Conservation (phyloP, 768 basidiomycete genomes). For the Stropharia rugosoannulata region DNA sequence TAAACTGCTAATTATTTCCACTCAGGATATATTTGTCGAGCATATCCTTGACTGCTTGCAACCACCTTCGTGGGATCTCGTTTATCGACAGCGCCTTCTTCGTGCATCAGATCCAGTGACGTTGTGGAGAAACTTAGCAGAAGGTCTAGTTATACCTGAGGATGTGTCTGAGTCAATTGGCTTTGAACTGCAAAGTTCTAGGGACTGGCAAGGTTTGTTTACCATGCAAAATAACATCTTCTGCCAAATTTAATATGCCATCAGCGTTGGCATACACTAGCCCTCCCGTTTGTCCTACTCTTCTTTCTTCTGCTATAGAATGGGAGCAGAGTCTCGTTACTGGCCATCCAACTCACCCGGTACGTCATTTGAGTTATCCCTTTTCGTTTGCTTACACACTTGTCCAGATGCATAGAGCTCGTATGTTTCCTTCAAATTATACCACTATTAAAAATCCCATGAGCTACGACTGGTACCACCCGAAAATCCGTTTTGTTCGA, state of each 20-base stretch:
- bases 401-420: constrained; percentile 54
- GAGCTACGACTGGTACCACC: constrained; percentile 55
- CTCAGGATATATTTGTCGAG: constrained; percentile 12
- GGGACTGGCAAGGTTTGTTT: constrained; percentile 51
- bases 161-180: constrained; percentile 39
- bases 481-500: constrained; percentile 46
- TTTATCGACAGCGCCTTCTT: constrained; percentile 12
- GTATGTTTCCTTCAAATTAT: constrained; percentile 31
- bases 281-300: constrained; percentile 42
- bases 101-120: constrained; percentile 33
- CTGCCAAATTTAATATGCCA: constrained; percentile 8
- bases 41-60: constrained; percentile 14
- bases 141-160: constrained; percentile 33
- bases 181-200: constrained; percentile 46
- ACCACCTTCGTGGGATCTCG: constrained; percentile 20
- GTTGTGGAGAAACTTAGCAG: constrained; percentile 43
- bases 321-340: constrained; percentile 62
- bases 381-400: not conserved
- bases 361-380: constrained; percentile 18
- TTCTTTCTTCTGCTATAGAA: constrained; percentile 41
- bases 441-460: constrained; percentile 16
- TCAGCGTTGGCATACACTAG: constrained; percentile 48
- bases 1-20: constrained; percentile 10
- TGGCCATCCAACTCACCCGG: constrained; percentile 62
- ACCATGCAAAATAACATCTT: not conserved